Evolutionary conservation across 352 stramenopile genomes (phyloP), one percentile per base, ranked within the genome.

Genomic region (Pythium guiyangense): DNA sequence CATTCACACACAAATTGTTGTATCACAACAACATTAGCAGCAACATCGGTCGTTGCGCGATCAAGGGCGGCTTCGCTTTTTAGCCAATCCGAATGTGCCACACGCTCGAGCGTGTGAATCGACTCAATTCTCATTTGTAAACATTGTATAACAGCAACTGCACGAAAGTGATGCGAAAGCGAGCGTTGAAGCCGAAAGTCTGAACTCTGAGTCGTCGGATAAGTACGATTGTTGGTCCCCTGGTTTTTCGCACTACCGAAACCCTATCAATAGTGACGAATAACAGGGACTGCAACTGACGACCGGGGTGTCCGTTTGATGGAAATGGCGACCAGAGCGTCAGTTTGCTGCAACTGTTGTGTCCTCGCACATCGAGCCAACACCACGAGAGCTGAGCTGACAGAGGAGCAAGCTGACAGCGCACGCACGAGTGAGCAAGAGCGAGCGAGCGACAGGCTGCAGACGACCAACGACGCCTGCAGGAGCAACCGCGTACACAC

Each of bases 41-140:
- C 29, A 34, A 34, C 5, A 10, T 42, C 11, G 37, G 11, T 10
- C 4, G 37, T 42, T 42, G 37, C 37, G 11, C 11, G 4, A 18
- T 42, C 4, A 42, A 14, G 37, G 15, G 37, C 11, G 15, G 15
- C 11, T 42, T 18, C 37, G 0, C 25, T 17, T 72, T 74, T 67
- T 25, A 9, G 25, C 66, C 69, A 77, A 77, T 74, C 25, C 40
- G 6, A 34, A 20, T 44, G 49, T 60, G 69, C 63, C 69, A 77
- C 69, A 75, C 64, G 67, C 67, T 29, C 26, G 37, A 42, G 37
- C 6, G 2, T 42, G 11, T 14, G 6, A 42, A 42, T 2, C 11
- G 9, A 18, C 37, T 18, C 15, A 17, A 42, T 42, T 42, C 37
- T 18, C 37, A 42, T 9, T 10, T 9, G 9, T 6, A 10, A 34